A percentile compares a stretch with the other conserved stretches of the same genome.
These are phyloP conservation scores for Epichloe gansuensis DNA, from an alignment of 2,329 filamentous ascomycete species.

Conservation along the genomic window DNA sequence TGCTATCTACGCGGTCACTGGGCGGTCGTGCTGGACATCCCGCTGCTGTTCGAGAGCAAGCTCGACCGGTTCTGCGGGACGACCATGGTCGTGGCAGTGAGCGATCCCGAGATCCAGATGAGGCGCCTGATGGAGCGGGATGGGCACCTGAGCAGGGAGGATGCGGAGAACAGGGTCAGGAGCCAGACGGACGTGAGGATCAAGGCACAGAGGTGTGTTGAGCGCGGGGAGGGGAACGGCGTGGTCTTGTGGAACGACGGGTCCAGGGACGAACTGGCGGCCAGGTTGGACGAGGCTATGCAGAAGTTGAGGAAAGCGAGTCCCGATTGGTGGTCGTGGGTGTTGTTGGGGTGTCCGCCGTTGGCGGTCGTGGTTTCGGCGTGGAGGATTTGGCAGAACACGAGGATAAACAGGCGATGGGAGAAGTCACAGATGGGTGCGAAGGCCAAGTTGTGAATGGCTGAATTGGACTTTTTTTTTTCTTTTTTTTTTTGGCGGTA, in stretches of 20 bases:
- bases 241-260: conserved; percentile 88
- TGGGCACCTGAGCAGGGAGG: conserved; percentile 64
- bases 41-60: conserved; percentile 77
- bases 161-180: conserved; percentile 72
- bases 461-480: too few species aligned
- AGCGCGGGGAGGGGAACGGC: conserved; percentile 49
- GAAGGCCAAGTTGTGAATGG: conserved; percentile 9
- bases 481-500: too few species aligned
- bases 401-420: conserved; percentile 59
- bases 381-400: conserved; percentile 63
- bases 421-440: conserved; percentile 21
- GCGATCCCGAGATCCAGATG: conserved; percentile 72
- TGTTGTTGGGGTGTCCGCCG: conserved; percentile 58
- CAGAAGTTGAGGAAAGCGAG: conserved; percentile 46
- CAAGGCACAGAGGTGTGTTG: conserved; percentile 66
- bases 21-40: conserved; percentile 88
- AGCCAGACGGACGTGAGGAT: conserved; percentile 78
- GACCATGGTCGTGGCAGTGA: conserved; percentile 76
- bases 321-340: conserved; percentile 74
- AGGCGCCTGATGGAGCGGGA: conserved; percentile 62
- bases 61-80: conserved; percentile 78
- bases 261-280: conserved; percentile 53
- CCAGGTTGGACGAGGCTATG: conserved; percentile 55
- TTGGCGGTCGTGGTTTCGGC: conserved; percentile 54
- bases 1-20: conserved; percentile 65